These are phyloP conservation scores for Neonectria ditissima DNA, from an alignment of 2,329 filamentous ascomycete genomes.

Conservation along the genomic window DNA sequence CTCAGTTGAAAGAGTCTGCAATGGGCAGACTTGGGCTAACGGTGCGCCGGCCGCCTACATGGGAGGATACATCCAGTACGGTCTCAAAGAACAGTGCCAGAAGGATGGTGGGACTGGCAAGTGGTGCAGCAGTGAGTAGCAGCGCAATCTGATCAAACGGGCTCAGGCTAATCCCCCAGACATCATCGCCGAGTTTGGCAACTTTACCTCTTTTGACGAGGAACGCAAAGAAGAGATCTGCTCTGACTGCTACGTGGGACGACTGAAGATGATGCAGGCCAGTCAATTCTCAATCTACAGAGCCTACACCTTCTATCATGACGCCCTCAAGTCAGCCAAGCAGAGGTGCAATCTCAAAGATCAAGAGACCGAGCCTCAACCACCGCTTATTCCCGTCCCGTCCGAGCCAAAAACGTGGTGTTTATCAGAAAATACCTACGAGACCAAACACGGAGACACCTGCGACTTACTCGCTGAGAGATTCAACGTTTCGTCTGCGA, in stretches of 20 bases:
- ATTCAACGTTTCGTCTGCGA: background rate
- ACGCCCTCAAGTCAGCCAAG: constrained; percentile 12
- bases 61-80: background rate
- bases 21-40: background rate
- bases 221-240: constrained; percentile 43
- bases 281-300: constrained; percentile 29
- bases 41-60: background rate
- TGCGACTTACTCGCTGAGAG: background rate
- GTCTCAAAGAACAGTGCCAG: background rate
- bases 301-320: constrained; percentile 9
- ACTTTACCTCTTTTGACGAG: constrained; percentile 16
- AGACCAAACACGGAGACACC: background rate
- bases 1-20: background rate
- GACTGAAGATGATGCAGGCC: constrained; percentile 33
- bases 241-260: constrained; percentile 26
- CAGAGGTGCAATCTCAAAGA: too few relatives aligned
- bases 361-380: too few relatives aligned
- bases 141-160: background rate
- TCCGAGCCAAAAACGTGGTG: background rate
- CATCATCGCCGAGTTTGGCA: constrained; percentile 32
- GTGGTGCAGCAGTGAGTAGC: background rate
- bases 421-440: background rate
- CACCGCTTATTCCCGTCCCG: too few relatives aligned
- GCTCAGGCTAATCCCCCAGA: too few relatives aligned
- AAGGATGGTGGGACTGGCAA: background rate